phyloP scores from a whole-genome alignment of 345 rosid genomes.

The Lenwebbia sp. region DNA sequence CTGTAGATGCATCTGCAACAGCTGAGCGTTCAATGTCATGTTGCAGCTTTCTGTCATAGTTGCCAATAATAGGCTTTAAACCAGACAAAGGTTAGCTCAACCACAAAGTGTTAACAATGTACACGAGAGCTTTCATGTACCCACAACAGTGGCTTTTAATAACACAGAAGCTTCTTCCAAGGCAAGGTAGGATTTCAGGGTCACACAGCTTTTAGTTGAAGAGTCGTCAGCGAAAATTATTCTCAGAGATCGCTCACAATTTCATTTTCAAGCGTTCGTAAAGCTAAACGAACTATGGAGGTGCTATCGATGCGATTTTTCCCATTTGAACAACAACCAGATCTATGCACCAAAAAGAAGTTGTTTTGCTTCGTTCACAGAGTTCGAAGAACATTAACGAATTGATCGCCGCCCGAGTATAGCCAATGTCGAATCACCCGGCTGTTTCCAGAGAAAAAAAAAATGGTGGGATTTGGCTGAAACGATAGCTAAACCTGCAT shows the following conservation, averaged over 20 bases:
- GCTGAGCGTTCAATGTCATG: background rate
- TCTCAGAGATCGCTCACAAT: background rate
- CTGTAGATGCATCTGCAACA: background rate
- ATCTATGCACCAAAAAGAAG: background rate
- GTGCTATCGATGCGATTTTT: background rate
- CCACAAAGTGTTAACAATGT: background rate
- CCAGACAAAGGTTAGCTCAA: background rate
- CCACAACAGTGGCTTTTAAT: background rate
- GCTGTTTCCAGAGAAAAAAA: background rate
- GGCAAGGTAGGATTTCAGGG: no score
- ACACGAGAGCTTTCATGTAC: background rate
- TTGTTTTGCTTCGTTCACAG: no score
- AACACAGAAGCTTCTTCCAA: background rate
- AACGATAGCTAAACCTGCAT: background rate
- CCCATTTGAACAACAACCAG: background rate
- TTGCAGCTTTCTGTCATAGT: background rate
- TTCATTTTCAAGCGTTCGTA: background rate
- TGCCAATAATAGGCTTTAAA: background rate
- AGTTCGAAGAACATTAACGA: background rate
- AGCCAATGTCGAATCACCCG: background rate
- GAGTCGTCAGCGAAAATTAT: background rate
- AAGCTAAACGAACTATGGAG: background rate
- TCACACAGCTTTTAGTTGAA: background rate
- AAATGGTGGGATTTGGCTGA: background rate
- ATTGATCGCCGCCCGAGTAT: background rate